Evolutionary conservation across 805 yeast species (phyloP), one percentile per base, ranked within the genome.

Genomic region (Kazachstania bromeliacearum): DNA sequence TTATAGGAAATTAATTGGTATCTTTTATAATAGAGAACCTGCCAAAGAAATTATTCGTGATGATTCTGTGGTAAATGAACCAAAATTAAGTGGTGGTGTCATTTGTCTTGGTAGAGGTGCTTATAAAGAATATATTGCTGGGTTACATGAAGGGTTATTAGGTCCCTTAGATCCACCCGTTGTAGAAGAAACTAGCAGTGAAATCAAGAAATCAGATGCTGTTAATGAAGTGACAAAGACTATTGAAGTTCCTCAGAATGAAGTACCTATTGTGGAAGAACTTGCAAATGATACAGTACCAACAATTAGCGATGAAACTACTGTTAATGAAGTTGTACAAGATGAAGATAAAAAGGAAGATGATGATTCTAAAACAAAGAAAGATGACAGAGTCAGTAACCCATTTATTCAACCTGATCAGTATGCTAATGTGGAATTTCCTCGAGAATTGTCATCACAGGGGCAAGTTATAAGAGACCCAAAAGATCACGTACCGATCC

Each of bases 21-120:
- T 79, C 20, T 77, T 73, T 50, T 62, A 58, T 41, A 42, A 59
- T n/a, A 51, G 49, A 21, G 42, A 44, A 13, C 52, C 55, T 14
- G 52, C 56, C 26, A 41, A 46, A n/a, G 35, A 45, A 4, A 51
- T 61, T 1, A 50, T 57, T 0, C 54, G 59, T 36, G 71, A 76
- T 35, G 79, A 77, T 51, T 66, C 76, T 2, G 57, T 66, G 22
- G 66, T 61, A 4, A 34, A 45, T 2, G 66, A 67, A 22, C 70
- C 74, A 3, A 53, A 55, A 10, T 36, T 67, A 20, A 72, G 78
- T 7, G 96, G 96, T 18, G 98, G 97, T 30, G 79, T 87, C 9
- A 71, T 92, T 15, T 84, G 96, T 55, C 63, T 92, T 18, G 99
- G 99, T 4, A 71, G 99, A 56, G 98, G 98, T 39, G 89, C 96